Percentiles rank a stretch among this genome's conserved stretches.
Conservation (phyloP, 2,329 filamentous ascomycete species). For the Colletotrichum sojae region DNA sequence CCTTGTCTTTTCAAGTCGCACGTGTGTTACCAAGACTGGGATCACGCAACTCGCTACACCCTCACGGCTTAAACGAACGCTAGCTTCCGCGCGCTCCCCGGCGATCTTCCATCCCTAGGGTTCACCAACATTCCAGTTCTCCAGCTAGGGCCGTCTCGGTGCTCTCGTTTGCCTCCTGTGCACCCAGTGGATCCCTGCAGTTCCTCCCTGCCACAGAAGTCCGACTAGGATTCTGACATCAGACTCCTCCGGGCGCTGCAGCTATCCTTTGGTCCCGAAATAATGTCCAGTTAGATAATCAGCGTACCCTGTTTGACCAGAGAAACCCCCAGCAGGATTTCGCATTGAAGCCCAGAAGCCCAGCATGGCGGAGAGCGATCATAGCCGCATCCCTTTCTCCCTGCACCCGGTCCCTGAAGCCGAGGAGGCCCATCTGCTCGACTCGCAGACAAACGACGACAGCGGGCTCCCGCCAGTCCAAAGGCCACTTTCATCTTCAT, state of each 20-base stretch:
- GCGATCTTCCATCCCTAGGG: conserved; percentile 21
- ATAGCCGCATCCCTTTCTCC: conserved; percentile 14
- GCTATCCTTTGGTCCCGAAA: conserved; percentile 10
- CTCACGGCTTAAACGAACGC: conserved; percentile 15
- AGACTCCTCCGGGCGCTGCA: conserved; percentile 12
- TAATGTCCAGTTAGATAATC: conserved; percentile 31
- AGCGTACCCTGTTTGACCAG: conserved; percentile 5
- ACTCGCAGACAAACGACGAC: conserved; percentile 12
- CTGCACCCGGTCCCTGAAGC: conserved; percentile 27
- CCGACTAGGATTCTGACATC: conserved; percentile 11
- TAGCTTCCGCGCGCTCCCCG: conserved; percentile 12
- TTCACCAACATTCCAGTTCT: conserved; percentile 23
- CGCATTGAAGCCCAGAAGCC: conserved; percentile 3
- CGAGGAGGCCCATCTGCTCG: conserved; percentile 21
- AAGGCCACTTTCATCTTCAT: conserved; percentile 24
- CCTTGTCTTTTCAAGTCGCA: conserved; percentile 20
- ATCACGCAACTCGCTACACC: conserved; percentile 10
- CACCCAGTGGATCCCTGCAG: background rate
- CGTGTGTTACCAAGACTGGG: conserved; percentile 12
- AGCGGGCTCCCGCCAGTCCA: background rate
- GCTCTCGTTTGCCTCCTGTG: conserved; percentile 13
- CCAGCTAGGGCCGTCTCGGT: background rate
- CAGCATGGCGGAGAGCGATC: conserved; percentile 16
- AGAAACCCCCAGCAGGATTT: conserved; percentile 2
- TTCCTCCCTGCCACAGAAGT: conserved; percentile 4